Evolutionary conservation across 2,329 filamentous ascomycete genomes (phyloP), one percentile per base, ranked within the genome.

Genomic region (Pleomassaria siparia): DNA sequence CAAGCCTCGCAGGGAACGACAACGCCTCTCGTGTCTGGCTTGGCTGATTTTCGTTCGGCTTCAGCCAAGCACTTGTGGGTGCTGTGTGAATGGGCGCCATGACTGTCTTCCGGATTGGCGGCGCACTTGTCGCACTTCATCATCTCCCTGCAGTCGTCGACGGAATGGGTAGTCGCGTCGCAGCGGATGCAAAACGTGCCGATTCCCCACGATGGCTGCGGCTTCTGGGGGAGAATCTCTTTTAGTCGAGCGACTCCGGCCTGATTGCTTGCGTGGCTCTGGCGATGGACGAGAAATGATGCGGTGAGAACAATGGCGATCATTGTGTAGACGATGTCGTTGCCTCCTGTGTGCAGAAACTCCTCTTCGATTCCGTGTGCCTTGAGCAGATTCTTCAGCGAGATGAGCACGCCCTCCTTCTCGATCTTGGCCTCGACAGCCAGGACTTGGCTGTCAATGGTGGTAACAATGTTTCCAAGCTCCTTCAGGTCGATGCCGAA

Each of bases 361-460:
- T 33, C 16, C 4, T 36, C 41, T 3, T 28, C 2, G 26, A 49
- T 42, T 3, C 16, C 28, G 11, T 44, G 35, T 3, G 18, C 13
- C 3, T 16, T 15, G 5, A 40, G 18, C 16, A 46, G 18, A 2
- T 22, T n/a, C 22, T 24, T 30, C 9, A 49, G 30, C 8, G 30
- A 22, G 15, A 45, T 45, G 8, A 26, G 5, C 20, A 13, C 18
- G 1, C 30, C n/a, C 12, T 26, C 3, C 4, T 18, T 11, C 9
- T 15, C 4, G 4, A 58, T 18, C 0, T 49, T 44, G 3, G 35
- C 21, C n/a, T 63, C 54, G 0, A n/a, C 15, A 1, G 59, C 59
- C 2, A 62, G 35, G 1, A 51, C 28, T 15, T 62, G 57, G 0
- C 54, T 61, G 37, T 62, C 59, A 3, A 63, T 25, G 1, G 55